A percentile compares a stretch with the other conserved stretches of the same genome.
These are phyloP conservation scores for Maudiozyma barnettii DNA, from an alignment of 805 yeast species.

Conservation along the genomic window DNA sequence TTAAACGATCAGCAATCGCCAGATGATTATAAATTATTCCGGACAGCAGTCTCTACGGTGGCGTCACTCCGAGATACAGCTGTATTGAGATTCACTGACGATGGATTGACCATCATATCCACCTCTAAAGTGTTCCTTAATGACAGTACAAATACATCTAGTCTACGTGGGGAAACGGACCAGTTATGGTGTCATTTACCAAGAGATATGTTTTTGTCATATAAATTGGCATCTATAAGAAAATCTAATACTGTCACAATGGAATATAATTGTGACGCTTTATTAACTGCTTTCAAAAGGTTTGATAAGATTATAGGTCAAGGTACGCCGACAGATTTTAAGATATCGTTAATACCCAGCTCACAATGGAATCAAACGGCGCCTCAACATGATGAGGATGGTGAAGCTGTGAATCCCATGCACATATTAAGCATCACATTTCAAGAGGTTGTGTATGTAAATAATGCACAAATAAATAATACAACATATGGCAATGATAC, in stretches of 20 bases:
- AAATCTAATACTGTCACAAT: constrained; percentile 23
- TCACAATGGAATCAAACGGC: constrained; percentile 18
- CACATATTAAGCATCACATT: constrained; percentile 24
- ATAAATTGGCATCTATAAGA: constrained; percentile 21
- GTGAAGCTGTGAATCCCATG: constrained; percentile 15
- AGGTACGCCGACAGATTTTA: constrained; percentile 22
- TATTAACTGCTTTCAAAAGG: constrained; percentile 23
- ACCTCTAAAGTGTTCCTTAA: constrained; percentile 17
- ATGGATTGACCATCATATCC: constrained; percentile 23
- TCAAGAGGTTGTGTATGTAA: constrained; percentile 21
- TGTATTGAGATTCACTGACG: constrained; percentile 25
- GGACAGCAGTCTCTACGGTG: constrained; percentile 25
- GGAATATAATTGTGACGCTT: constrained; percentile 27
- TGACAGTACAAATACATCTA: constrained; percentile 8
- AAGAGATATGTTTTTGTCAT: constrained; percentile 21
- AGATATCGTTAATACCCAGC: constrained; percentile 20
- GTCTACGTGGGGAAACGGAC: constrained; percentile 22
- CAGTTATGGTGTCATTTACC: constrained; percentile 30
- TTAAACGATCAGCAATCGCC: constrained; percentile 24
- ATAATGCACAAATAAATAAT: constrained; percentile 5
- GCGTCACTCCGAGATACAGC: constrained; percentile 27
- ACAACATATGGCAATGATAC: constrained; percentile 4
- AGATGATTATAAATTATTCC: constrained; percentile 26
- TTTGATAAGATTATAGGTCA: constrained; percentile 24
- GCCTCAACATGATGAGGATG: background rate